Evolutionary conservation across 2,329 filamentous ascomycete genomes (phyloP).

Genomic region (Metarhizium rileyi): DNA sequence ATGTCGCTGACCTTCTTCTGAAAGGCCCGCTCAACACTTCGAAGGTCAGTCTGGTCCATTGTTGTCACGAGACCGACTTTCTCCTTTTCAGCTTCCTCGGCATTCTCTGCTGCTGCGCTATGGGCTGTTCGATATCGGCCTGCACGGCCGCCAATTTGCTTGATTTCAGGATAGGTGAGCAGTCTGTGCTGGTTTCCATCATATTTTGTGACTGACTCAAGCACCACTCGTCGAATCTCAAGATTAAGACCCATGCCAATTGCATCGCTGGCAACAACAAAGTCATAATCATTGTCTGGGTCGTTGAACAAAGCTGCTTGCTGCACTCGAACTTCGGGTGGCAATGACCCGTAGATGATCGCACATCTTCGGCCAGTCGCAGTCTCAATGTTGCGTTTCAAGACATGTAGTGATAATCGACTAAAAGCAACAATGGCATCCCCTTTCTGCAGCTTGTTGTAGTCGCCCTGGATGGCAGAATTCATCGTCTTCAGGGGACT

Average conservation of each 20-base stretch:
- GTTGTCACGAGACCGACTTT: constrained; percentile 69
- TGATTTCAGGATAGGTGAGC: constrained; percentile 68
- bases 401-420: constrained; percentile 66
- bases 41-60: constrained; percentile 61
- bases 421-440: constrained; percentile 88
- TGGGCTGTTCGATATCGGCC: constrained; percentile 69
- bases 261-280: constrained; percentile 84
- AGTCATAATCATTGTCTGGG: constrained; percentile 91
- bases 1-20: constrained; percentile 54
- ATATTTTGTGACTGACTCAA: constrained; percentile 68
- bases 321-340: constrained; percentile 83
- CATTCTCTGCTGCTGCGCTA: constrained; percentile 10
- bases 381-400: constrained; percentile 71
- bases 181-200: constrained; percentile 47
- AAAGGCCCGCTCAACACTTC: constrained; percentile 54
- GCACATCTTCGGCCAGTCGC: constrained; percentile 72
- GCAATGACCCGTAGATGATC: constrained; percentile 84
- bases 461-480: constrained; percentile 51
- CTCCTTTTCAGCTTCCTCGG: constrained; percentile 15
- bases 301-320: constrained; percentile 94
- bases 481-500: constrained; percentile 63
- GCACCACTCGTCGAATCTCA: constrained; percentile 82
- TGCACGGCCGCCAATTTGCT: constrained; percentile 89
- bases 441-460: constrained; percentile 67
- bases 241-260: constrained; percentile 97